These are phyloP conservation scores for Chaetoscypha palmicola DNA, from an alignment of 2,329 filamentous ascomycete genomes.

Conservation along the genomic window DNA sequence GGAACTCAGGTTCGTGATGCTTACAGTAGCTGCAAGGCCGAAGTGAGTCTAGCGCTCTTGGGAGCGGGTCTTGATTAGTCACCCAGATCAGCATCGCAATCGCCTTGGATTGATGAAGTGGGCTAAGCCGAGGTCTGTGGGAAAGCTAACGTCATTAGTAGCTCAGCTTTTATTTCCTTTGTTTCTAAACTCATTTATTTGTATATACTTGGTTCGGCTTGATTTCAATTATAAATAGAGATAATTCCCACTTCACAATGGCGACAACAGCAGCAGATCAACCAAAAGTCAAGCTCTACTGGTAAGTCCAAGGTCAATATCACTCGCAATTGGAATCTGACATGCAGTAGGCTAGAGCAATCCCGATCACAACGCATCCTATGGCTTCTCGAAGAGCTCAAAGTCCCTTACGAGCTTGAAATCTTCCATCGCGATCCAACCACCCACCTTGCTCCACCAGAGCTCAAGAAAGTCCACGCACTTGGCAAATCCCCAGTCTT, in stretches of 20 bases:
- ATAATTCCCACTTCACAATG: neutral
- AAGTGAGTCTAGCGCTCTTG: too few species aligned
- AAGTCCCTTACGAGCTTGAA: slow-evolving; percentile 71
- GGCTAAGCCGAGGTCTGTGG: too few species aligned
- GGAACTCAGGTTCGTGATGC: neutral
- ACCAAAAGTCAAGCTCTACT: slow-evolving; percentile 49
- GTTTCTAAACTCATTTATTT: too few species aligned
- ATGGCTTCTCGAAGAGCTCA: slow-evolving; percentile 64
- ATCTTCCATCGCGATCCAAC: slow-evolving; percentile 62
- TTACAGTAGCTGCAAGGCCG: neutral
- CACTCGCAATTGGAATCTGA: slow-evolving; percentile 6
- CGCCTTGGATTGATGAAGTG: too few species aligned
- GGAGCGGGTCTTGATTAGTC: neutral
- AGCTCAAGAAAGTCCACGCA: slow-evolving; percentile 71
- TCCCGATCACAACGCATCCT: slow-evolving; percentile 54
- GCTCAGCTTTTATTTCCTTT: too few species aligned
- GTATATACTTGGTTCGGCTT: neutral
- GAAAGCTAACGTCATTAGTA: too few species aligned
- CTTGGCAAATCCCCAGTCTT: slow-evolving; percentile 83
- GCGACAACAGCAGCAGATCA: slow-evolving; percentile 19
- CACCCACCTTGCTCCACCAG: slow-evolving; percentile 64
- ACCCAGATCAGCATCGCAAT: too few species aligned
- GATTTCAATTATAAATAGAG: neutral
- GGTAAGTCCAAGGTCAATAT: slow-evolving; percentile 33
- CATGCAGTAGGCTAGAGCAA: slow-evolving; percentile 25